Base-by-base conservation (phyloP, 164 flowering plant genomes). In the Nymphaea colorata region DNA sequence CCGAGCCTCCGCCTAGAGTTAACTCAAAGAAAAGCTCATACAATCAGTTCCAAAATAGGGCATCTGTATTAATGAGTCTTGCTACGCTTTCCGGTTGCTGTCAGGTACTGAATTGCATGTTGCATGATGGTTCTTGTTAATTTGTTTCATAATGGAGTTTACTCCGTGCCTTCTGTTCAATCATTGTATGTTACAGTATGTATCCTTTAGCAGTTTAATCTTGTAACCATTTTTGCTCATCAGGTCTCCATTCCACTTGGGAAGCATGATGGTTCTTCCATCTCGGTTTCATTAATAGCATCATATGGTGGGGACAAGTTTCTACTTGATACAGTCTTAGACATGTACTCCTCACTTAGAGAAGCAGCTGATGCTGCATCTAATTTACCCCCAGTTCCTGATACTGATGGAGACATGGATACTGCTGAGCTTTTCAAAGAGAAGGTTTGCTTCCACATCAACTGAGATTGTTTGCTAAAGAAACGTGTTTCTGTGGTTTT, bases 1-100 rank as follows among this genome's bases (percentile, higher is more conserved):
- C 92, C 44, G 96, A 90, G 78, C 77, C 78, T 79, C 87, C 94
- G 53, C 59, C 70, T 5, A 83, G 81, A 75, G 78, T 77, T 59
- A 71, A 79, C 41, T 74, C 85, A 72, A 89, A 80, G 77, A 86
- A 82, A 78, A 71, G 72, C 36, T 51, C 72, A 51, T 72, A 75
- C 43, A 59, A 76, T 64, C 96, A 91, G 84, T 87, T 83, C 72
- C 80, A 75, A 66, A 86, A 85, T 69, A 80, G 89, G 76, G 77
- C 86, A 61, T 79, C 77, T 72, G 79, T 83, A 61, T 57, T 91
- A 43, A 69, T 81, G 59, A 85, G 98, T 83, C 84, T 94, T 67
- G 86, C 90, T 16, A 84, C 84, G 76, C 87, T 91, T 90, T 88
- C 98, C 69, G 97, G 98, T 4, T 88, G 98, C 76, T 93, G 98